phyloP scores from a whole-genome alignment of 192 early-diverging fungal genomes.

The Umbelopsis ramanniana region DNA sequence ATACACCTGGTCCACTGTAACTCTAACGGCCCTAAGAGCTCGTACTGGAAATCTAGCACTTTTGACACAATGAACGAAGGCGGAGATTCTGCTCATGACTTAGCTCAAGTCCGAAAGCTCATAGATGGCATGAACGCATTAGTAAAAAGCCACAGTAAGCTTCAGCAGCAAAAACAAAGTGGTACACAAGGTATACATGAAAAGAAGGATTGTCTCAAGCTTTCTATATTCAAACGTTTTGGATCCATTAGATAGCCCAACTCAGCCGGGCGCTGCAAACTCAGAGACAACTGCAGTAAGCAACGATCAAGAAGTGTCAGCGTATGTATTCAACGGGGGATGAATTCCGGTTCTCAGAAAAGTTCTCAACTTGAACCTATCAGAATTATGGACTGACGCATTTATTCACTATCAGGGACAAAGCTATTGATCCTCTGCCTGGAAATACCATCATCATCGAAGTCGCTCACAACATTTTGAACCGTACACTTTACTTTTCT shows the following conservation, averaged over 20 bases:
- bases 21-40: neutral
- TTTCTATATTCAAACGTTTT: neutral
- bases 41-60: neutral
- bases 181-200: neutral
- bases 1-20: neutral
- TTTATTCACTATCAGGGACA: neutral
- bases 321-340: neutral
- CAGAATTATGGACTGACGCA: neutral
- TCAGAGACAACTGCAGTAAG: neutral
- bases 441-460: constrained; percentile 29
- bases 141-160: constrained; percentile 27
- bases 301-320: neutral
- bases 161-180: constrained; percentile 30
- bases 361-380: too few relatives aligned
- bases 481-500: constrained; percentile 40
- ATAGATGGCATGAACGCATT: constrained; percentile 43
- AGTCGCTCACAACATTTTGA: constrained; percentile 32
- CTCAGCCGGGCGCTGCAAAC: neutral
- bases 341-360: too few relatives aligned
- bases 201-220: neutral
- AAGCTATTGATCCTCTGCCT: neutral
- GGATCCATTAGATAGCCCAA: neutral
- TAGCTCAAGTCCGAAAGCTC: constrained; percentile 43
- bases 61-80: neutral
- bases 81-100: constrained; percentile 31